These are phyloP conservation scores for Ananas comosus DNA, from an alignment of 176 grass and related monocot genomes.

Conservation along the genomic window DNA sequence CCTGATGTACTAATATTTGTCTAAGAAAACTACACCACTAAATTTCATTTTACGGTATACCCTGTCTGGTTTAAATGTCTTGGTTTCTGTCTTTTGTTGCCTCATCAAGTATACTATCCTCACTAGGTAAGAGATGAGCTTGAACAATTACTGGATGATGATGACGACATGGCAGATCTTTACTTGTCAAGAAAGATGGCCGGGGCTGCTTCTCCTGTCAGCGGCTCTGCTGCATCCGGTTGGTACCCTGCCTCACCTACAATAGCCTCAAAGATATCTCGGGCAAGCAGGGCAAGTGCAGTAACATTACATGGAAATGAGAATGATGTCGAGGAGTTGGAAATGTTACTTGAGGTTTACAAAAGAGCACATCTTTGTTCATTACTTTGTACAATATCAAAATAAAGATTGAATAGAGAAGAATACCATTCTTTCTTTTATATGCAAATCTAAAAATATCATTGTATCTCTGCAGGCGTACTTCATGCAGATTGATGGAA, in stretches of 20 bases:
- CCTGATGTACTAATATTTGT: too few relatives aligned
- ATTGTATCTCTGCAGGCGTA: slow-evolving; percentile 64
- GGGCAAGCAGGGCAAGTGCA: slow-evolving; percentile 79
- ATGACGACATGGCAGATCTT: slow-evolving; percentile 98
- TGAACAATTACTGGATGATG: slow-evolving; percentile 98
- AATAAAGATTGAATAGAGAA: neutral
- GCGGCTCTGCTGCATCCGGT: slow-evolving; percentile 64
- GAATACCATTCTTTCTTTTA: neutral
- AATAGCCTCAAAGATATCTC: slow-evolving; percentile 88
- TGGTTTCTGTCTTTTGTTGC: neutral
- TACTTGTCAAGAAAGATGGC: slow-evolving; percentile 98
- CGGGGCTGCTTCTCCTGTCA: slow-evolving; percentile 62
- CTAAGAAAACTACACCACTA: too few relatives aligned
- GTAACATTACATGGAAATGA: slow-evolving; percentile 95
- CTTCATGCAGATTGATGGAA: slow-evolving; percentile 99
- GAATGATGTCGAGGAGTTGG: slow-evolving; percentile 97
- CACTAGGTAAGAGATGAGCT: slow-evolving; percentile 93
- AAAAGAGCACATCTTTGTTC: neutral
- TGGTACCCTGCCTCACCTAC: slow-evolving; percentile 79
- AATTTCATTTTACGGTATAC: neutral
- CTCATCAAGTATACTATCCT: slow-evolving; percentile 10
- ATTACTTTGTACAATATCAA: neutral
- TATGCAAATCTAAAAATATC: neutral
- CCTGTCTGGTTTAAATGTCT: neutral
- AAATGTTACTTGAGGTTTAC: slow-evolving; percentile 96